Conservation (phyloP, 805 yeast species). For the Yamadazyma sp. region DNA sequence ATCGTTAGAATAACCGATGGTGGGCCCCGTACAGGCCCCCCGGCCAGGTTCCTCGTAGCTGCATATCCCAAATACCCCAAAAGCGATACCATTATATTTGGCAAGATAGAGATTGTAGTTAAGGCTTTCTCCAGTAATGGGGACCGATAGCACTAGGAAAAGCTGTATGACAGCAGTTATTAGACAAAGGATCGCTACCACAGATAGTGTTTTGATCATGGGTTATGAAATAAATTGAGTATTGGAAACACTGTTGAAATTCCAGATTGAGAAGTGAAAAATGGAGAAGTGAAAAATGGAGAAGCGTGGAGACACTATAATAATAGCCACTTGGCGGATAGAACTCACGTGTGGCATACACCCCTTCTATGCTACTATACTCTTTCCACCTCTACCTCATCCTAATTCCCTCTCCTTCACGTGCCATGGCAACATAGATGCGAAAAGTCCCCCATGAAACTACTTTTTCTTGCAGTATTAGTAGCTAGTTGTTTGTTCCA, state of each 20-base stretch:
- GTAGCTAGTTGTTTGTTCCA: background rate
- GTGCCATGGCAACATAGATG: constrained; percentile 9
- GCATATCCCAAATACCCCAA: constrained; percentile 47
- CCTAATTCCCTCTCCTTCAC: constrained; percentile 2
- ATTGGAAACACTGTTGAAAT: too few relatives aligned
- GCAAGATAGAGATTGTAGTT: constrained; percentile 30
- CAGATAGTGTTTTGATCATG: constrained; percentile 33
- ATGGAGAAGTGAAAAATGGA: too few relatives aligned
- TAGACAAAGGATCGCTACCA: constrained; percentile 27
- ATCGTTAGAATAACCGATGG: constrained; percentile 35
- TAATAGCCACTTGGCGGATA: too few relatives aligned
- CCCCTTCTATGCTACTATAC: too few relatives aligned
- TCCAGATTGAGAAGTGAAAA: too few relatives aligned
- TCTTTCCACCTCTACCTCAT: too few relatives aligned
- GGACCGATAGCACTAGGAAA: constrained; percentile 43
- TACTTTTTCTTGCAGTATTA: constrained; percentile 2
- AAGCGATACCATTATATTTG: constrained; percentile 30
- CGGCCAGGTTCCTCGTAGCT: constrained; percentile 18
- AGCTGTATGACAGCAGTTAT: constrained; percentile 37
- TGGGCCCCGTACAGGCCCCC: constrained; percentile 31
- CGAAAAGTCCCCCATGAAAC: constrained; percentile 1
- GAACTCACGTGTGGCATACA: too few relatives aligned
- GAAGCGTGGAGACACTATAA: too few relatives aligned
- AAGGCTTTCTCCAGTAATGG: constrained; percentile 31
- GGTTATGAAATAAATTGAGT: background rate